A percentile compares a stretch with the other conserved stretches of the same genome.
Conservation (phyloP, 2,329 filamentous ascomycete species). For the Emydomyces testavorans region DNA sequence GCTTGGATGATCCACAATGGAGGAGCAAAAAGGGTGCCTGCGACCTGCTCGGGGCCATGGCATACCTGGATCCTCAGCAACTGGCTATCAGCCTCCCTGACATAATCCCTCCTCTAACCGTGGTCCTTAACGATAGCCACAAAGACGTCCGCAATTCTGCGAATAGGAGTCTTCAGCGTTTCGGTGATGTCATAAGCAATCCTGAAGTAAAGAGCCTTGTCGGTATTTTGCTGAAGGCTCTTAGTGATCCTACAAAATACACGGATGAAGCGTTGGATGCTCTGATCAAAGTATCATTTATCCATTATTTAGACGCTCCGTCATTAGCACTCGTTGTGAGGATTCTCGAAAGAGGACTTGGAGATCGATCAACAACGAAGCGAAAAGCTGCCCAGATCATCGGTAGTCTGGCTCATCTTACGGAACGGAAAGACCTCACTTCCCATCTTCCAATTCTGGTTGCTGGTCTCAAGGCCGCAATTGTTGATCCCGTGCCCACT, state of each 20-base stretch:
- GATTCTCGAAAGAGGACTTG: slow-evolving; percentile 83
- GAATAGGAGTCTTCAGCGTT: slow-evolving; percentile 91
- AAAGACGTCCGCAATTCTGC: slow-evolving; percentile 89
- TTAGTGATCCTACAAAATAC: slow-evolving; percentile 94
- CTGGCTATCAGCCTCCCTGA: slow-evolving; percentile 83
- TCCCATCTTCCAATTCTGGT: slow-evolving; percentile 86
- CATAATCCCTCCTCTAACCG: slow-evolving; percentile 90
- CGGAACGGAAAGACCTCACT: slow-evolving; percentile 86
- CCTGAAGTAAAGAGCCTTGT: slow-evolving; percentile 92
- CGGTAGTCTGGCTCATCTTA: slow-evolving; percentile 90
- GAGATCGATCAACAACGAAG: slow-evolving; percentile 87
- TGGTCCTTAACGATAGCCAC: slow-evolving; percentile 91
- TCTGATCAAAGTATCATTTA: slow-evolving; percentile 94
- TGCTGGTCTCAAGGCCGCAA: slow-evolving; percentile 73
- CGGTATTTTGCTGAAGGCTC: slow-evolving; percentile 80
- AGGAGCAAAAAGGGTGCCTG: slow-evolving; percentile 97
- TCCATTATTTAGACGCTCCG: slow-evolving; percentile 95
- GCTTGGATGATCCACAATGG: slow-evolving; percentile 92
- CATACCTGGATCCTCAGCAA: slow-evolving; percentile 92
- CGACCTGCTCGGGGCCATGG: slow-evolving; percentile 94
- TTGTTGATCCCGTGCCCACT: slow-evolving; percentile 91
- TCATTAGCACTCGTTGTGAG: slow-evolving; percentile 90
- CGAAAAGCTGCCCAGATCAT: slow-evolving; percentile 95
- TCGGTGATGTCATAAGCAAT: slow-evolving; percentile 96
- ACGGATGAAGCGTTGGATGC: slow-evolving; percentile 89